These are phyloP conservation scores for Dothistroma septosporum DNA, from an alignment of 2,329 filamentous ascomycete genomes.

Conservation along the genomic window DNA sequence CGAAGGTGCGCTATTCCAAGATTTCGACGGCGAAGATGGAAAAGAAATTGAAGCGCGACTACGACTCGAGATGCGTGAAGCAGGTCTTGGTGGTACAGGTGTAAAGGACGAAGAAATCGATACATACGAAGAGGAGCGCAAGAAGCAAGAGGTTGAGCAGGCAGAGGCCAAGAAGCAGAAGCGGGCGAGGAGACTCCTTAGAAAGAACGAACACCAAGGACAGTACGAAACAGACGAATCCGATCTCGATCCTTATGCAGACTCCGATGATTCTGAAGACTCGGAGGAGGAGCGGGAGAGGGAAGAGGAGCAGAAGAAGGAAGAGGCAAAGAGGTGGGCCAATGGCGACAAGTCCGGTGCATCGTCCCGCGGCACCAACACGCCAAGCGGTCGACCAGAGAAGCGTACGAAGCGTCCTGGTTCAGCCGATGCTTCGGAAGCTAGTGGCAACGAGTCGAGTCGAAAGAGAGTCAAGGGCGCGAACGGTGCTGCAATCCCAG, in stretches of 20 bases:
- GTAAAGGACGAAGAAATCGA: conserved; percentile 52
- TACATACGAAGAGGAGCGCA: conserved; percentile 62
- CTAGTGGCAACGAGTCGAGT: conserved; percentile 83
- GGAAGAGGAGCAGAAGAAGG: conserved; percentile 54
- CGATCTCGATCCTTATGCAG: conserved; percentile 43
- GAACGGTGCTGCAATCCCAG: conserved; percentile 39
- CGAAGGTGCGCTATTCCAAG: conserved; percentile 71
- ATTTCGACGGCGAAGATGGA: conserved; percentile 71
- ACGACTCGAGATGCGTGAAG: conserved; percentile 76
- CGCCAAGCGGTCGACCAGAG: conserved; percentile 56
- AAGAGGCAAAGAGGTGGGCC: conserved; percentile 47
- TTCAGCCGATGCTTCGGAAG: conserved; percentile 83
- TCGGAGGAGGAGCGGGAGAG: conserved; percentile 63
- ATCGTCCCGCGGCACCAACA: conserved; percentile 67
- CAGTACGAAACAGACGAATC: conserved; percentile 69
- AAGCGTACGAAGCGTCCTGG: conserved; percentile 70
- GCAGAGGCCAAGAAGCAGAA: conserved; percentile 71
- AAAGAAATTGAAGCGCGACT: conserved; percentile 62
- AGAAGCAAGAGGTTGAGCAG: conserved; percentile 65
- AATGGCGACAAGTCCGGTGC: conserved; percentile 51
- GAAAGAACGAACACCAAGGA: conserved; percentile 78
- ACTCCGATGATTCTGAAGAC: conserved; percentile 55
- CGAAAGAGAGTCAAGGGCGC: conserved; percentile 61
- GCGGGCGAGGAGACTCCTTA: conserved; percentile 71
- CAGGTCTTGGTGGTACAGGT: conserved; percentile 68